Evolutionary conservation across 2,329 filamentous ascomycete species (phyloP).

Genomic region (Stylonectria norvegica): DNA sequence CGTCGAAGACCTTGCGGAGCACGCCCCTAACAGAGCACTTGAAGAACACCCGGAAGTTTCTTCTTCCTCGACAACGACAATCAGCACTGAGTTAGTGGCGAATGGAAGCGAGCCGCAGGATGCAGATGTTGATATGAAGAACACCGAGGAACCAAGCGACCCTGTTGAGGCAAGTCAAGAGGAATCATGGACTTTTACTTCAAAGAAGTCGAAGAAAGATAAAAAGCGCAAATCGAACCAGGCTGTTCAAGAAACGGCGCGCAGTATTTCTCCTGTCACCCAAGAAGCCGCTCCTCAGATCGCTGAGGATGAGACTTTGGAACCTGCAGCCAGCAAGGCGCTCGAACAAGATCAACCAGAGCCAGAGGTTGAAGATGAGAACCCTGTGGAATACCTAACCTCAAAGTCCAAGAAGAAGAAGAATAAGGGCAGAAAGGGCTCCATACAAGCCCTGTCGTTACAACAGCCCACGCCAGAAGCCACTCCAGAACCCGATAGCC

Average conservation of each 20-base stretch:
- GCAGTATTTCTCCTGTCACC: too few species aligned
- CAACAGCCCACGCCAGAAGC: slow-evolving; percentile 7
- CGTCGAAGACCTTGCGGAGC: too few species aligned
- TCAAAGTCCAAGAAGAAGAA: slow-evolving; percentile 30
- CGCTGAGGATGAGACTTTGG: background rate
- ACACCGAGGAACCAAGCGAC: background rate
- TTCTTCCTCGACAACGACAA: too few species aligned
- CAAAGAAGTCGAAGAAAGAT: too few species aligned
- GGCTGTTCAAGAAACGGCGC: too few species aligned
- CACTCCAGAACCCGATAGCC: slow-evolving; percentile 6
- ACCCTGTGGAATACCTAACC: slow-evolving; percentile 6
- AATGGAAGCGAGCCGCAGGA: background rate
- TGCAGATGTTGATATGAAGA: background rate
- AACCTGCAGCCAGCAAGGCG: background rate
- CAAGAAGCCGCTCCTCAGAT: background rate
- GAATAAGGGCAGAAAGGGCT: slow-evolving; percentile 16
- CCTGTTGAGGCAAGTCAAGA: background rate
- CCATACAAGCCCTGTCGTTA: background rate
- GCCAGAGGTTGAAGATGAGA: background rate
- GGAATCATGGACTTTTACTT: too few species aligned
- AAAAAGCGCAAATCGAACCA: too few species aligned
- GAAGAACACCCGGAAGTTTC: too few species aligned
- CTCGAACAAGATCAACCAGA: background rate
- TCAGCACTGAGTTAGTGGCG: too few species aligned
- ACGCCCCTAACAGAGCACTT: too few species aligned